These are phyloP conservation scores for Euphorbia peplus DNA, from an alignment of 345 rosid genomes.

Conservation along the genomic window DNA sequence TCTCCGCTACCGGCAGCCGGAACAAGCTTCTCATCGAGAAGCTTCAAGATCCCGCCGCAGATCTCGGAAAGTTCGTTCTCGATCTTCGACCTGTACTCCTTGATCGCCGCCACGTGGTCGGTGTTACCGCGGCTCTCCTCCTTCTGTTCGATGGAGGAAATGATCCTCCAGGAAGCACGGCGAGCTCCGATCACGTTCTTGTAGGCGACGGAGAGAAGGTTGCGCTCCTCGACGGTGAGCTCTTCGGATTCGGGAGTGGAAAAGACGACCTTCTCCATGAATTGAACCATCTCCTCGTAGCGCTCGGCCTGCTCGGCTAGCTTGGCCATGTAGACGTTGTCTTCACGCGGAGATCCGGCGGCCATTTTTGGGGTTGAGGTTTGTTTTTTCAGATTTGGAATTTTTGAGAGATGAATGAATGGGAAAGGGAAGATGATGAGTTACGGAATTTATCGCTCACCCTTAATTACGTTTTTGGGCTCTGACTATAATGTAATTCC, in stretches of 20 bases:
- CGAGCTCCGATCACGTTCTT: slow-evolving; percentile 13
- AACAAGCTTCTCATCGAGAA: slow-evolving; percentile 28
- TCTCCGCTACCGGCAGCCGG: slow-evolving; percentile 22
- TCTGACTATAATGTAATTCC: background rate
- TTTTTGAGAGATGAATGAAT: background rate
- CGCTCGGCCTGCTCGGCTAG: slow-evolving; percentile 55
- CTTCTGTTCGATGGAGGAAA: slow-evolving; percentile 35
- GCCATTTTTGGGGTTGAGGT: slow-evolving; percentile 6
- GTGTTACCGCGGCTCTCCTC: slow-evolving; percentile 39
- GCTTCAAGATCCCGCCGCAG: slow-evolving; percentile 34
- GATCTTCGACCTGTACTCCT: slow-evolving; percentile 31
- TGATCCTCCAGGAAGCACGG: slow-evolving; percentile 13
- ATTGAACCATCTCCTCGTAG: slow-evolving; percentile 33
- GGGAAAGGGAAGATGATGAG: background rate
- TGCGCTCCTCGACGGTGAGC: slow-evolving; percentile 13
- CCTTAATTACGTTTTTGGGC: background rate
- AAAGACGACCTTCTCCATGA: slow-evolving; percentile 14
- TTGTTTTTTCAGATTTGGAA: slow-evolving; percentile 12
- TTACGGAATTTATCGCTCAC: background rate
- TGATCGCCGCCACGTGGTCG: slow-evolving; percentile 30
- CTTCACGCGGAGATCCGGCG: slow-evolving; percentile 28
- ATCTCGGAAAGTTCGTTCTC: slow-evolving; percentile 34
- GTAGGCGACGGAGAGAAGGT: slow-evolving; percentile 15
- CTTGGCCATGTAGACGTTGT: slow-evolving; percentile 47
- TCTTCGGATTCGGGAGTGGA: slow-evolving; percentile 9